A percentile compares a stretch with the other conserved stretches of the same genome.
These are phyloP conservation scores for Fusarium stilboides DNA, from an alignment of 2,329 filamentous ascomycete genomes.

Conservation along the genomic window DNA sequence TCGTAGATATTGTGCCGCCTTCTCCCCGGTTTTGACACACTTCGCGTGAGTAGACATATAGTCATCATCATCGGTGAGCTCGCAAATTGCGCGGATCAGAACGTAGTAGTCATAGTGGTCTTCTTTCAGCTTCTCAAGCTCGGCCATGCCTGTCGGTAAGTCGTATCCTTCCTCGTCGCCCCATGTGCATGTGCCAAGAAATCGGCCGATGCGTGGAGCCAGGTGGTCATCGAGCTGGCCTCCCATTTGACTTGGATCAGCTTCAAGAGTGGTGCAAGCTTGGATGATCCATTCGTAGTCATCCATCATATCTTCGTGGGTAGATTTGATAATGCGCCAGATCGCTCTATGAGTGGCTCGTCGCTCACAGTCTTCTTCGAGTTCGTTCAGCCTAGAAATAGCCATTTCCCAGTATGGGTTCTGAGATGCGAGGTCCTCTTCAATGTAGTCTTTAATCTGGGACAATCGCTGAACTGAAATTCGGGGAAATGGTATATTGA, in stretches of 20 bases:
- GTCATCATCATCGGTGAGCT: no score
- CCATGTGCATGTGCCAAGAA: not conserved
- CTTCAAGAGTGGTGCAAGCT: not conserved
- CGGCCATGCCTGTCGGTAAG: not conserved
- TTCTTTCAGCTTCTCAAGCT: not conserved
- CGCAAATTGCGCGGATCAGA: not conserved
- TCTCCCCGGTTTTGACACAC: not conserved
- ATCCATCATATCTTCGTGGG: not conserved
- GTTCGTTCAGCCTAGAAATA: not conserved
- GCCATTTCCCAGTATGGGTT: not conserved
- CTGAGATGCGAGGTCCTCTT: no score
- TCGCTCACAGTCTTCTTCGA: not conserved
- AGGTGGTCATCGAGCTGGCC: not conserved
- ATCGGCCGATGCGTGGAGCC: not conserved
- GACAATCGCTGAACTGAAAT: no score
- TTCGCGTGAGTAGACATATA: no score
- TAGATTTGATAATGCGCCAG: not conserved
- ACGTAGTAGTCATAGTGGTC: not conserved
- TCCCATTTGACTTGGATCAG: fast-evolving
- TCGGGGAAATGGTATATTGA: no score
- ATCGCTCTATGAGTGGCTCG: not conserved
- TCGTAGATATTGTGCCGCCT: not conserved
- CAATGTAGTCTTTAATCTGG: no score
- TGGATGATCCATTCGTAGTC: not conserved
- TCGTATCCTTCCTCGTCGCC: not conserved